Conservation (phyloP, 306 rosid genomes). For the Rosa multiflora region DNA sequence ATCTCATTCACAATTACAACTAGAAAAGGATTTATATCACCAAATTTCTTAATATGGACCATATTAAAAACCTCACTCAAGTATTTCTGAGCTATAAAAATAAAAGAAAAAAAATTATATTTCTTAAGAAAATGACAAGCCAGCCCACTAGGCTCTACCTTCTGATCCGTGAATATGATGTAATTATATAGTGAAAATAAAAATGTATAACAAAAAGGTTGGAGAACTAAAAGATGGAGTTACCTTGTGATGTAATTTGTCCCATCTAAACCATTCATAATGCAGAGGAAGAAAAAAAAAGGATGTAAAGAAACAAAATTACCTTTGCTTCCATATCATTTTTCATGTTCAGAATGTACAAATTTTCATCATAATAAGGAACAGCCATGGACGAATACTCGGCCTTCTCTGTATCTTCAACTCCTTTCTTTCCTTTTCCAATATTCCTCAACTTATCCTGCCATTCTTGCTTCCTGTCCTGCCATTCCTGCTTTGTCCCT, state of each 20-base stretch:
- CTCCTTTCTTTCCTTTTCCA: slow-evolving; percentile 67
- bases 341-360: slow-evolving; percentile 78
- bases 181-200: background rate
- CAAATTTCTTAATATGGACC: background rate
- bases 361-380: slow-evolving; percentile 81
- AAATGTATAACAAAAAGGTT: background rate
- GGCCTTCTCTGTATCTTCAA: slow-evolving; percentile 59
- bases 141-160: background rate
- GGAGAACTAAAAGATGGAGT: background rate
- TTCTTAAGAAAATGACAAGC: background rate
- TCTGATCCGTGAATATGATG: background rate
- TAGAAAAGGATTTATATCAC: background rate
- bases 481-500: slow-evolving; percentile 90
- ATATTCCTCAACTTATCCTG: slow-evolving; percentile 77
- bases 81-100: background rate
- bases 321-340: slow-evolving; percentile 88
- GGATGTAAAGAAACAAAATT: slow-evolving; percentile 16
- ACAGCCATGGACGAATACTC: slow-evolving; percentile 64
- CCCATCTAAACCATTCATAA: background rate
- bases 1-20: background rate
- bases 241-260: background rate
- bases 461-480: slow-evolving; percentile 92
- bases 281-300: background rate
- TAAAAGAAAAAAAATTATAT: background rate
- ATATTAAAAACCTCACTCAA: slow-evolving; percentile 2